These are phyloP conservation scores for Breviolum minutum DNA, from an alignment of 73 alveolate species.

Conservation along the genomic window DNA sequence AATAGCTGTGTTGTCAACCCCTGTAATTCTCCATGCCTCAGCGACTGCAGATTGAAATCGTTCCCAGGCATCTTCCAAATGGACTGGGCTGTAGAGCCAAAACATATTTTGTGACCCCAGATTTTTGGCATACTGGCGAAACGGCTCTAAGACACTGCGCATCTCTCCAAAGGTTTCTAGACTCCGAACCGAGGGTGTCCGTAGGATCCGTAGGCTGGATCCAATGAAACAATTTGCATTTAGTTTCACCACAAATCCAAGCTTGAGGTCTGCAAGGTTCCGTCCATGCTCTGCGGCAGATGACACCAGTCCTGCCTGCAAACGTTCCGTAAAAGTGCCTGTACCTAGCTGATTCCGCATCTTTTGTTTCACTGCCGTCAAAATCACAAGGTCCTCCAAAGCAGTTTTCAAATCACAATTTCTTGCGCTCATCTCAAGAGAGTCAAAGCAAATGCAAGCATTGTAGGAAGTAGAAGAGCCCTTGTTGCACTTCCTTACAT, in stretches of 20 bases:
- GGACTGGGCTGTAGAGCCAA: not conserved
- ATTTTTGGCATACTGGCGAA: not conserved
- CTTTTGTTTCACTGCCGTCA: constrained; percentile 16
- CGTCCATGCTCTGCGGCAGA: not conserved
- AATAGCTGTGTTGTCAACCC: not conserved
- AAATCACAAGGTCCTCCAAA: not conserved
- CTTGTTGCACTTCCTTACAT: no score
- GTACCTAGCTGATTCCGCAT: no score
- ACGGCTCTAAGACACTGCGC: constrained; percentile 2
- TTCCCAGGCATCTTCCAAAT: constrained; percentile 8
- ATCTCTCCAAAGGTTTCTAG: not conserved
- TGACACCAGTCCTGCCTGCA: not conserved
- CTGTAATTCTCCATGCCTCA: not conserved
- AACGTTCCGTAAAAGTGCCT: not conserved
- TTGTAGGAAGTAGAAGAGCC: not conserved
- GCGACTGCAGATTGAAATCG: not conserved
- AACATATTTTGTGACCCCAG: not conserved
- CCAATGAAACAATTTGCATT: constrained; percentile 15
- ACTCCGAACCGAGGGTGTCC: not conserved
- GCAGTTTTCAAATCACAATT: not conserved
- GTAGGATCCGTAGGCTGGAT: no score
- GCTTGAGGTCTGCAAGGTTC: not conserved
- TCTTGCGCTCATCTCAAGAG: not conserved
- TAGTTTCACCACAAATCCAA: not conserved
- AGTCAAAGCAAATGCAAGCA: not conserved